A percentile compares a stretch with the other conserved stretches of the same genome.
phyloP scores from a whole-genome alignment of 2,329 filamentous ascomycete genomes.

The Epichloe sibirici region DNA sequence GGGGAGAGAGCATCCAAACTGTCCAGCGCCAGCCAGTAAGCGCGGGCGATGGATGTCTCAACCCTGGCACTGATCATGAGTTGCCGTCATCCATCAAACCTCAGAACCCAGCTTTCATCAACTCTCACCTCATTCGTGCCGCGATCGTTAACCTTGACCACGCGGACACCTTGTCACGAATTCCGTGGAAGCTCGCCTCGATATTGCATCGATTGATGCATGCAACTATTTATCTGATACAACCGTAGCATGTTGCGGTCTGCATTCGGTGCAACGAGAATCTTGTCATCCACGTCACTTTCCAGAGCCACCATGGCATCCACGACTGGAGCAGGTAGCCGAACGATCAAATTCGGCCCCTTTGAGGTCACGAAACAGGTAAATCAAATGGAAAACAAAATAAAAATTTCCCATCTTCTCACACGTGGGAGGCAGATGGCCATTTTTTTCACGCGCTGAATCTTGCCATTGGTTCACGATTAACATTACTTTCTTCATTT shows the following conservation, averaged over 20 bases:
- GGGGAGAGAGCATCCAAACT: no score
- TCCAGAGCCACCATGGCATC: constrained; percentile 19
- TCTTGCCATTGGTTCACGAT: not conserved
- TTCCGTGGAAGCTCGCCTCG: no score
- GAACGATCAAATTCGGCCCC: constrained; percentile 54
- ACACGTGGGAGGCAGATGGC: not conserved
- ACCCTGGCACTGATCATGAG: no score
- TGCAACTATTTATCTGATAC: not conserved
- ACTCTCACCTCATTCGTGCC: no score
- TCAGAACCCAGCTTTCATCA: no score
- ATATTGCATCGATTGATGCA: not conserved
- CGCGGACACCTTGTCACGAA: no score
- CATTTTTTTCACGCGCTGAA: no score
- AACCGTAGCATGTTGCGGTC: not conserved
- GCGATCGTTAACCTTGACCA: no score
- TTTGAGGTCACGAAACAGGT: constrained; percentile 68
- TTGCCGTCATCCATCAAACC: no score
- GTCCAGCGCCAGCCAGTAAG: no score
- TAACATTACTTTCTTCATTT: not conserved
- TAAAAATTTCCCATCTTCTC: not conserved
- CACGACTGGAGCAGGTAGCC: constrained; percentile 12
- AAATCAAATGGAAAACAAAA: constrained; percentile 2
- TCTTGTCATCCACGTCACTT: constrained; percentile 6
- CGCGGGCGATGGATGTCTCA: no score
- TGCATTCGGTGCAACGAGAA: constrained; percentile 1